Percentiles rank a stretch among this genome's conserved stretches.
Evolutionary conservation across 495 filamentous ascomycete genomes (phyloP).

Genomic region (Venustampulla echinocandica): DNA sequence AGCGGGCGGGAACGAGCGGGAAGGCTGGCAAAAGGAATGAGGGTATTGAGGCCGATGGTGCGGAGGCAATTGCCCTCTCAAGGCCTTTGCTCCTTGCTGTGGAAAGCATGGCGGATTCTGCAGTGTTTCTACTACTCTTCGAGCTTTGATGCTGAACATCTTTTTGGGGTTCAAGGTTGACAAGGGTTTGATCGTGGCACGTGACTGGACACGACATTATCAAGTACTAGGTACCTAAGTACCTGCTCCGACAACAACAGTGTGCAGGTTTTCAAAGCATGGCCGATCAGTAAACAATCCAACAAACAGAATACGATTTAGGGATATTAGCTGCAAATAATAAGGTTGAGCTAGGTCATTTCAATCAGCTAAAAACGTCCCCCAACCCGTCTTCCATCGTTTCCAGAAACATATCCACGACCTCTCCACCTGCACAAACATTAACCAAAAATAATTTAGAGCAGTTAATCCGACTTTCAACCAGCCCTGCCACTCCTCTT

Average conservation of each 20-base stretch:
- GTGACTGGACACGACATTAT: too few species aligned
- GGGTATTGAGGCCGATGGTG: slow-evolving; percentile 42
- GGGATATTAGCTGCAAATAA: too few species aligned
- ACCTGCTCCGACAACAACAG: too few species aligned
- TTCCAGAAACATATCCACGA: slow-evolving; percentile 2
- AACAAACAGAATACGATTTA: too few species aligned
- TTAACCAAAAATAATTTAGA: slow-evolving; percentile 7
- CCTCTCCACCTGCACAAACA: slow-evolving; percentile 2
- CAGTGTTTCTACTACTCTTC: slow-evolving; percentile 1
- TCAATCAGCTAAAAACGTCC: slow-evolving; percentile 2
- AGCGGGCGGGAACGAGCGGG: slow-evolving; percentile 42
- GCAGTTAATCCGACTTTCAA: slow-evolving; percentile 5
- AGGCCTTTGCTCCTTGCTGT: slow-evolving; percentile 37
- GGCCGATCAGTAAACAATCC: too few species aligned
- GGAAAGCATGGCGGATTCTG: slow-evolving; percentile 36
- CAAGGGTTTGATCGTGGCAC: too few species aligned
- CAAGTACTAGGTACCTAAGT: too few species aligned
- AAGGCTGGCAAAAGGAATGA: slow-evolving; percentile 71
- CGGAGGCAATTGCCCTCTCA: slow-evolving; percentile 27
- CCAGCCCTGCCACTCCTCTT: slow-evolving; percentile 9
- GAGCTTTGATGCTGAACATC: slow-evolving; percentile 1
- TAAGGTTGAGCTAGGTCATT: too few species aligned
- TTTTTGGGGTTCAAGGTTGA: too few species aligned
- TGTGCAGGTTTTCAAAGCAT: too few species aligned
- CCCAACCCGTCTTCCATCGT: neutral